Conservation (phyloP, 768 basidiomycete species). For the Termitomyces eurrhizus region DNA sequence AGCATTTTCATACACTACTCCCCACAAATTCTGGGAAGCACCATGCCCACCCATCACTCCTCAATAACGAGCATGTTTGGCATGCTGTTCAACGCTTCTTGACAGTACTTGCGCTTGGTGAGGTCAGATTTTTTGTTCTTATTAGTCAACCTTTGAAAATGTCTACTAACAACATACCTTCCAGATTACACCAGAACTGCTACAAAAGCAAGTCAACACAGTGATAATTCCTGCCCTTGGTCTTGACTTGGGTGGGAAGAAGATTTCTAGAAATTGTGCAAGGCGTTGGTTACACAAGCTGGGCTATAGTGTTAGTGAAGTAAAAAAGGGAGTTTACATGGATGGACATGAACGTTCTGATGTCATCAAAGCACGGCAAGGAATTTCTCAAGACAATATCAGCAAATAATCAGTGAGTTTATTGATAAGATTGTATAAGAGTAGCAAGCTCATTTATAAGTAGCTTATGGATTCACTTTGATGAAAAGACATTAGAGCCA, state of each 20-base stretch:
- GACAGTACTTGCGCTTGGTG: not conserved
- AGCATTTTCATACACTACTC: not conserved
- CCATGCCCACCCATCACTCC: not conserved
- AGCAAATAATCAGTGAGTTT: too few species aligned
- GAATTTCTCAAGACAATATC: too few species aligned
- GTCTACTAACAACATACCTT: not conserved
- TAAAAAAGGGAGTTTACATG: slow-evolving; percentile 22
- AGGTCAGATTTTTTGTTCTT: not conserved
- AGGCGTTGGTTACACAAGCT: slow-evolving; percentile 8
- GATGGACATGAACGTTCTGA: too few species aligned
- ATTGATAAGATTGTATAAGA: too few species aligned
- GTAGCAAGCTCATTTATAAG: too few species aligned
- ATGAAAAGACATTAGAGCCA: too few species aligned
- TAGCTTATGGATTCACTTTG: too few species aligned
- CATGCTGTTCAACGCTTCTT: not conserved
- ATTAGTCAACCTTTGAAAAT: too few species aligned
- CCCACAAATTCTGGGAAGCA: not conserved
- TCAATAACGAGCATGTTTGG: not conserved
- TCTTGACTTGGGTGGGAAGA: not conserved
- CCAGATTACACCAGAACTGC: not conserved
- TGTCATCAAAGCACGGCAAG: too few species aligned
- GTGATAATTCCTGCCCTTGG: not conserved
- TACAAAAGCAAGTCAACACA: slow-evolving; percentile 4
- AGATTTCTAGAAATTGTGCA: slow-evolving; percentile 5
- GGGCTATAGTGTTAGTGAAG: slow-evolving; percentile 3